A percentile compares a stretch with the other conserved stretches of the same genome.
These are phyloP conservation scores for Pistacia atlantica DNA, from an alignment of 345 rosid genomes.

Conservation along the genomic window DNA sequence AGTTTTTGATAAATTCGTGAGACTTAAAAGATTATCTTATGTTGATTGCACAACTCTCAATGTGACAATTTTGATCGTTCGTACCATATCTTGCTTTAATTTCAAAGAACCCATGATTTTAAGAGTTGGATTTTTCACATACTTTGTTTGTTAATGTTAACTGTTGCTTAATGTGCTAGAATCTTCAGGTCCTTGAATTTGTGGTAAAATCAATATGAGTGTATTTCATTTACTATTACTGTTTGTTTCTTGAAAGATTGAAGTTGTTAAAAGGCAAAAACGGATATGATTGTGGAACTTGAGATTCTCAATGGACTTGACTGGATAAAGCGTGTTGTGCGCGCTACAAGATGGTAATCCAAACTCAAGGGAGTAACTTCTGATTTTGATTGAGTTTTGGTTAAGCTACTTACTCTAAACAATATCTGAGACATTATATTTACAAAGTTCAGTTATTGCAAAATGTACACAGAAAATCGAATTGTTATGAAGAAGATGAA, in stretches of 20 bases:
- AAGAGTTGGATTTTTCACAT: not conserved
- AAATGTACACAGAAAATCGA: not conserved
- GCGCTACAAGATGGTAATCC: not conserved
- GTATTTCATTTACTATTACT: too few species aligned
- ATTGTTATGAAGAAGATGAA: too few species aligned
- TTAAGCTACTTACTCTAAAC: too few species aligned
- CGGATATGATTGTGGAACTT: too few species aligned
- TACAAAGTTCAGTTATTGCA: not conserved
- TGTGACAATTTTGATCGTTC: not conserved
- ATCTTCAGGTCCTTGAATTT: not conserved
- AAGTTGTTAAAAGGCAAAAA: too few species aligned
- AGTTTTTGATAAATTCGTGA: too few species aligned
- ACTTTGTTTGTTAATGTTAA: not conserved
- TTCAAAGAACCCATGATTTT: not conserved
- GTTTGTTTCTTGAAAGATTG: too few species aligned
- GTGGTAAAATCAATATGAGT: too few species aligned
- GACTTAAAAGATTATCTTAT: not conserved
- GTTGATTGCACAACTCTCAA: not conserved
- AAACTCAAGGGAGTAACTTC: not conserved
- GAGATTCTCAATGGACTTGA: conserved; percentile 3
- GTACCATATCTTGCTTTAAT: conserved; percentile 9
- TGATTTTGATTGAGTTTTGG: not conserved
- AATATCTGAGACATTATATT: not conserved
- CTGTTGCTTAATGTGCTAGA: not conserved
- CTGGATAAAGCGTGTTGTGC: not conserved